Conservation (phyloP, 148 eudicot species). For the Tetragonia tetragonoides region DNA sequence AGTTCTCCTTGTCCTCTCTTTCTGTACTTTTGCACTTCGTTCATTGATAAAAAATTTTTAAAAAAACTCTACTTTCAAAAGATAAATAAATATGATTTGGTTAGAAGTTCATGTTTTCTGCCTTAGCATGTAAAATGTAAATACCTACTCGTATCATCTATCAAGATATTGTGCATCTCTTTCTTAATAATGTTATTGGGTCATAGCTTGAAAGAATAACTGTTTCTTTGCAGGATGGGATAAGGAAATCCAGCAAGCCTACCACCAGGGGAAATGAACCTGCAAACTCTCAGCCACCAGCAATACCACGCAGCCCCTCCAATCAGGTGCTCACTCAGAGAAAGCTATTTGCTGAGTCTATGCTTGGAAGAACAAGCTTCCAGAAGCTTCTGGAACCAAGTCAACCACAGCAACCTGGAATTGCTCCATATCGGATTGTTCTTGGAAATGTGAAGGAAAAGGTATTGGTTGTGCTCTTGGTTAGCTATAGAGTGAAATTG, state of each 20-base stretch:
- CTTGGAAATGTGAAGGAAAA: conserved; percentile 81
- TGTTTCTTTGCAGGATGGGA: conserved; percentile 40
- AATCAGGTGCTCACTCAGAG: conserved; percentile 53
- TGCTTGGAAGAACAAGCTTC: conserved; percentile 70
- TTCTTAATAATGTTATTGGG: background rate
- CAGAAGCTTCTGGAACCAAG: conserved; percentile 91
- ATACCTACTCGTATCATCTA: too few relatives aligned
- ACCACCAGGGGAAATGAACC: conserved; percentile 11
- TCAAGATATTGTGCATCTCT: background rate
- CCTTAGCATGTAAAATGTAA: too few relatives aligned
- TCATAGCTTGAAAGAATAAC: background rate
- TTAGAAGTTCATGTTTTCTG: background rate
- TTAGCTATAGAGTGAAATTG: background rate
- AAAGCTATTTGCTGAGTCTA: conserved; percentile 68
- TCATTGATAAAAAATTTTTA: too few relatives aligned
- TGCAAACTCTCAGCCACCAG: conserved; percentile 21
- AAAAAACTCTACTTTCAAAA: too few relatives aligned
- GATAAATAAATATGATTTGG: background rate
- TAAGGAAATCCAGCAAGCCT: conserved; percentile 22
- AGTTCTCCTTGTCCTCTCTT: background rate
- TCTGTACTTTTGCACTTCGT: too few relatives aligned
- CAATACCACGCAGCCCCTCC: conserved; percentile 33
- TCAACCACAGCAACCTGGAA: conserved; percentile 54
- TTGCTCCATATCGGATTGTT: conserved; percentile 81
- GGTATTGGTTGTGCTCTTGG: conserved; percentile 38